A percentile compares a stretch with the other conserved stretches of the same genome.
Evolutionary conservation across 768 basidiomycete genomes (phyloP).

Genomic region (Boletus rubropictus): DNA sequence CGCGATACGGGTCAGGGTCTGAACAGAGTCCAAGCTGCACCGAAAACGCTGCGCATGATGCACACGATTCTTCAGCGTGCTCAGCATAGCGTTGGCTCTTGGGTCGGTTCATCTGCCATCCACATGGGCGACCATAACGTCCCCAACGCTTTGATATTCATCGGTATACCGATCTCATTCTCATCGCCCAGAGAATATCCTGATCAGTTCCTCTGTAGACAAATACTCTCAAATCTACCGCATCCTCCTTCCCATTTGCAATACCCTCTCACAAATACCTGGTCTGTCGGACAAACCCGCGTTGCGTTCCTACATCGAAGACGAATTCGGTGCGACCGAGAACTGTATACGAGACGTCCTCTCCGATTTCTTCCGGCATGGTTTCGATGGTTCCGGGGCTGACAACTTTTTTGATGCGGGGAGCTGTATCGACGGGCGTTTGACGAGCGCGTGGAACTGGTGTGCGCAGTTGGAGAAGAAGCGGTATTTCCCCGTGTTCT

Average conservation of each 20-base stretch:
- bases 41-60: slow-evolving; percentile 89
- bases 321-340: slow-evolving; percentile 75
- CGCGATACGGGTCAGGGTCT: slow-evolving; percentile 89
- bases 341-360: slow-evolving; percentile 66
- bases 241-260: slow-evolving; percentile 83
- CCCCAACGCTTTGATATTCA: slow-evolving; percentile 70
- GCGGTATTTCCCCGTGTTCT: slow-evolving; percentile 72
- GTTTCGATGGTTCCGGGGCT: slow-evolving; percentile 86
- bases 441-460: slow-evolving; percentile 94
- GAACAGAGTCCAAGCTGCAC: slow-evolving; percentile 81
- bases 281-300: slow-evolving; percentile 62
- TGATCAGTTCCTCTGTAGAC: slow-evolving; percentile 35
- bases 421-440: slow-evolving; percentile 74
- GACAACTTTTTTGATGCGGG: slow-evolving; percentile 89
- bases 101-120: slow-evolving; percentile 83
- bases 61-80: slow-evolving; percentile 80
- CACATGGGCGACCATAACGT: slow-evolving; percentile 81
- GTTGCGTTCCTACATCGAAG: slow-evolving; percentile 68
- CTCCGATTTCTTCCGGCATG: slow-evolving; percentile 81
- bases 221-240: slow-evolving; percentile 92
- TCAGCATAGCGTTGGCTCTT: slow-evolving; percentile 71
- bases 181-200: neutral
- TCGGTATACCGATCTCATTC: slow-evolving; percentile 37
- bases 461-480: slow-evolving; percentile 84
- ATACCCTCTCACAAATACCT: slow-evolving; percentile 69